Conservation (phyloP, 441 rosid genomes). For the Erodium moschatum region DNA sequence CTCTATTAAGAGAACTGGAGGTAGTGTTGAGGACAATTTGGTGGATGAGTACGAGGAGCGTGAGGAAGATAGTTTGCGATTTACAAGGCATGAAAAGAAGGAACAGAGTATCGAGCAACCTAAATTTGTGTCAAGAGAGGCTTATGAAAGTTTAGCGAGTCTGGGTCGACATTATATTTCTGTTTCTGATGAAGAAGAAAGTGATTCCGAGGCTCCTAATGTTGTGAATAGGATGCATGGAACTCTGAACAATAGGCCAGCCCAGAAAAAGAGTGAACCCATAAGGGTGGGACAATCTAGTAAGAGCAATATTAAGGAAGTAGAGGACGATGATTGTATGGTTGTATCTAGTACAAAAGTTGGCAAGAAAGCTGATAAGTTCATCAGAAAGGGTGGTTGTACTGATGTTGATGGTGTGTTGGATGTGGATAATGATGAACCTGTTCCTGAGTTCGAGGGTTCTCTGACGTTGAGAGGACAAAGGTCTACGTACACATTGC, state of each 20-base stretch:
- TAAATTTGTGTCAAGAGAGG: constrained; percentile 27
- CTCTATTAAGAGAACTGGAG: constrained; percentile 12
- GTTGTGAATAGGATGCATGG: background rate
- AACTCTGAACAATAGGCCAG: background rate
- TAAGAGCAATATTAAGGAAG: constrained; percentile 24
- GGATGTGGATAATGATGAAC: constrained; percentile 28
- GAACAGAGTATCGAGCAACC: constrained; percentile 20
- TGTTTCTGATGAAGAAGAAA: constrained; percentile 27
- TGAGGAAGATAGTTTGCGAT: constrained; percentile 17
- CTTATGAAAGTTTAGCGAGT: constrained; percentile 31
- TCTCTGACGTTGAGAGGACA: constrained; percentile 45
- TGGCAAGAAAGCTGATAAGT: constrained; percentile 22
- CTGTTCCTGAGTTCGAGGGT: constrained; percentile 36
- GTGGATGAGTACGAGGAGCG: constrained; percentile 22
- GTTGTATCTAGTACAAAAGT: constrained; percentile 30
- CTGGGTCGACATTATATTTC: constrained; percentile 33
- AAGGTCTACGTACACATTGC: constrained; percentile 42
- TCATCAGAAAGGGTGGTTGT: constrained; percentile 21
- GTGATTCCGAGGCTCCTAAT: background rate
- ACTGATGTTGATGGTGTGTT: constrained; percentile 22
- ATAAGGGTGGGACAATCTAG: background rate
- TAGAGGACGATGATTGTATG: constrained; percentile 39
- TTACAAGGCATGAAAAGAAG: constrained; percentile 23
- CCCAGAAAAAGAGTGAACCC: background rate
- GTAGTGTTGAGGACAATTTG: constrained; percentile 19